Evolutionary conservation across 345 rosid genomes (phyloP).

Genomic region (Syzygium jambos): DNA sequence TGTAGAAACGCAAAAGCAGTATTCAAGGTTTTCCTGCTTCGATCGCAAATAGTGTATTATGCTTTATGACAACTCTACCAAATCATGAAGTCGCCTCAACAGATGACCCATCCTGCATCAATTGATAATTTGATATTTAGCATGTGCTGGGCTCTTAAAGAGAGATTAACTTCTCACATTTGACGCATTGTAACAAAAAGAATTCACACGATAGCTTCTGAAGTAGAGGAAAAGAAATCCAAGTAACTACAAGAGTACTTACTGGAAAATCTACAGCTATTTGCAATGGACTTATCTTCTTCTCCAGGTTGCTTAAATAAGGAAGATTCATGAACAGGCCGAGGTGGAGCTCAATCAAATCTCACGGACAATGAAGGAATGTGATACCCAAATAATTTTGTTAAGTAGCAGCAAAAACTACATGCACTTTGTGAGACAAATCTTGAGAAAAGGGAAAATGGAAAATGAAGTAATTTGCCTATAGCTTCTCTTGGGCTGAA

Average conservation of each 20-base stretch:
- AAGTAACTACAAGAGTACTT: background rate
- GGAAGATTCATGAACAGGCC: constrained; percentile 45
- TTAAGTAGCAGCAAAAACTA: constrained; percentile 58
- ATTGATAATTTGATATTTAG: too few species aligned
- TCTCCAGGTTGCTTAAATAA: constrained; percentile 50
- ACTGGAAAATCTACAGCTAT: background rate
- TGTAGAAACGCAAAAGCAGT: too few species aligned
- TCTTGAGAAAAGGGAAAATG: constrained; percentile 72
- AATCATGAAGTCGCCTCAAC: too few species aligned
- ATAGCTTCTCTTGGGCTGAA: background rate
- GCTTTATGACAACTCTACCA: too few species aligned
- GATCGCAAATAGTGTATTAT: too few species aligned
- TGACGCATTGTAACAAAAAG: too few species aligned
- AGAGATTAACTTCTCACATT: too few species aligned
- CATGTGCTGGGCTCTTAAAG: too few species aligned
- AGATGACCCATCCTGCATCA: too few species aligned
- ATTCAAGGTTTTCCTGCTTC: too few species aligned
- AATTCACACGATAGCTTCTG: too few species aligned
- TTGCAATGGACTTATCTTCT: constrained; percentile 6
- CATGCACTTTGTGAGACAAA: constrained; percentile 58
- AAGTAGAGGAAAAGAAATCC: too few species aligned
- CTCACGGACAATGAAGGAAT: constrained; percentile 75
- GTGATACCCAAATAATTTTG: constrained; percentile 74
- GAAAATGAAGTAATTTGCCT: constrained; percentile 75
- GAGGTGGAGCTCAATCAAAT: constrained; percentile 55